phyloP scores from a whole-genome alignment of 2,329 filamentous ascomycete species.

The Emmonsia crescens region DNA sequence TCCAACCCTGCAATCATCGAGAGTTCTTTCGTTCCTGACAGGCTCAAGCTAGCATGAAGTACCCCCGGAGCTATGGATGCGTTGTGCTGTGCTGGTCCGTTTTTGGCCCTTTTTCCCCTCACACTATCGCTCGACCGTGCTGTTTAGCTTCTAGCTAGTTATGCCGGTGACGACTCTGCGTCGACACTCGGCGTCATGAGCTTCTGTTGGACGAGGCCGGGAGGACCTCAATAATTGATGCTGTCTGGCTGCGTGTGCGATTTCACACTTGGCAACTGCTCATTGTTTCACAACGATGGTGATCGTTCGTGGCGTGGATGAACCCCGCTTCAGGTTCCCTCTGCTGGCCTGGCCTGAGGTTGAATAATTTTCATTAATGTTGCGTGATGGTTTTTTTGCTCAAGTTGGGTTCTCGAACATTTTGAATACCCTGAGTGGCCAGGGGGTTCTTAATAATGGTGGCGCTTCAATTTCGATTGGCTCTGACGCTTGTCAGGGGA shows the following conservation, averaged over 20 bases:
- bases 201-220: background rate
- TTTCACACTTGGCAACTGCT: background rate
- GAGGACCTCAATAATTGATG: background rate
- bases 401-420: background rate
- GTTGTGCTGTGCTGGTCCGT: background rate
- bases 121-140: background rate
- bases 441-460: background rate
- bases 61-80: background rate
- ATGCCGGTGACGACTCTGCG: background rate
- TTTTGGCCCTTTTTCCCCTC: background rate
- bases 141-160: background rate
- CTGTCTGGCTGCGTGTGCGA: background rate
- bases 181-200: background rate
- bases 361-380: background rate
- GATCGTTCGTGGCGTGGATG: background rate
- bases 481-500: background rate
- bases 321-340: background rate
- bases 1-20: background rate
- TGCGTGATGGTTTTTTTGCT: background rate
- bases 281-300: background rate
- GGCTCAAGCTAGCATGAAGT: background rate
- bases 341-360: background rate
- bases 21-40: background rate
- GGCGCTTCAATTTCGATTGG: background rate
- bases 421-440: background rate